Evolutionary conservation across 257 asterid genomes (phyloP), one percentile per base, ranked within the genome.

Genomic region (Fraxinus anomala): DNA sequence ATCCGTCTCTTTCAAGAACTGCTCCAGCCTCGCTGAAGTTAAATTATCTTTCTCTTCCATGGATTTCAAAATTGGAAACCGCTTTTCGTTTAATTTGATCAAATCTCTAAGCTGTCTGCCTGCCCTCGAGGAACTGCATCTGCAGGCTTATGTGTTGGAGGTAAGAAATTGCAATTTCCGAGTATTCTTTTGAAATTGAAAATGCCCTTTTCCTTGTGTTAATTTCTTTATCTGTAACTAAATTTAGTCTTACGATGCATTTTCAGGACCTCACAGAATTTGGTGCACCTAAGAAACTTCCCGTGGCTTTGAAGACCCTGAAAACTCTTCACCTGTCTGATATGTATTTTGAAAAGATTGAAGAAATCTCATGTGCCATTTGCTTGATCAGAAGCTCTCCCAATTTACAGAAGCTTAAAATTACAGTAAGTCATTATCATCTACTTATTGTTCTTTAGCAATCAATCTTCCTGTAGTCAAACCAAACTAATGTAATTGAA

Each of bases 381-480:
- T 90, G 89, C 76, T 85, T 88, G 88, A 88, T 90, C 73, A 67
- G 89, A 81, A 90, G 89, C 79, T 88, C 87, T 80, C 90, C 90
- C 10, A 83, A 77, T 76, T 63, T 90, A 49, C 94, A 85, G 54
- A 79, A 80, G 70, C 94, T 90, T 7, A 82, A 78, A 81, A 82
- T 86, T 81, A 85, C 85, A 2, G 92, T 83, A 77, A 82, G 92
- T 82, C 11, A 4, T 13, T 78, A 9, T 49, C 19, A 14, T 67
- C 19, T 12, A 19, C 44, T 73, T 6, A 26, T 72, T n/a, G 28
- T 26, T 72, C 19, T 23, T 65, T 17, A 0, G n/a, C 2, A 36
- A 36, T 33, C 23, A 9, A 31, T 24, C 30, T 21, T 61, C 8
- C 68, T 23, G 30, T 23, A 0, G 6, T 63, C 1, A 31, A 73